Conservation (phyloP, 75 land plant genomes). For the Chamaecyparis obtusa region DNA sequence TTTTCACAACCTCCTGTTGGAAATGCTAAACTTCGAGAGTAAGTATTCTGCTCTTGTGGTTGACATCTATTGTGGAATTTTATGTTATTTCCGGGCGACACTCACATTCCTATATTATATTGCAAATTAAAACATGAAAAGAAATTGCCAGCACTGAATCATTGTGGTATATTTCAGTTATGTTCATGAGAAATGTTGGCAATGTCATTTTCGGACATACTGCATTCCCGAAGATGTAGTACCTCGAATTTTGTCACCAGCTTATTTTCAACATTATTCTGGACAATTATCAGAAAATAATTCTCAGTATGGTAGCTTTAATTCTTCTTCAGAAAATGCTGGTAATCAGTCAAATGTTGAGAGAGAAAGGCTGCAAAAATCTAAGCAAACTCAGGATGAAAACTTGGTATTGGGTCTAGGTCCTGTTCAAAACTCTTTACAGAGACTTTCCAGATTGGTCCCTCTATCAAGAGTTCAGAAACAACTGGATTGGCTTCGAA, state of each 20-base stretch:
- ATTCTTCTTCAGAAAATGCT: background rate
- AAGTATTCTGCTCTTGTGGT: conserved; percentile 13
- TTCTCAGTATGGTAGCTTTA: background rate
- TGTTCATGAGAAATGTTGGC: conserved; percentile 87
- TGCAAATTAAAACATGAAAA: background rate
- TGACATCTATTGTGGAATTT: background rate
- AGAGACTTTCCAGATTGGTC: conserved; percentile 83
- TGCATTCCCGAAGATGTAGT: conserved; percentile 98
- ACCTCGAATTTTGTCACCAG: conserved; percentile 94
- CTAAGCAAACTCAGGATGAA: conserved; percentile 42
- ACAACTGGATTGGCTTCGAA: conserved; percentile 43
- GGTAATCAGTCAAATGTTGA: conserved; percentile 12
- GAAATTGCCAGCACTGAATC: background rate
- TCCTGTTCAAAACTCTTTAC: conserved; percentile 76
- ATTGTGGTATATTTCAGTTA: conserved; percentile 46
- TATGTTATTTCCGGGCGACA: background rate
- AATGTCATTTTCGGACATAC: conserved; percentile 77
- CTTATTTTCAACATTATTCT: conserved; percentile 92
- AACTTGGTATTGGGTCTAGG: conserved; percentile 56
- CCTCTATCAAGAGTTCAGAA: conserved; percentile 65
- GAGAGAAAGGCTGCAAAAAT: conserved; percentile 16
- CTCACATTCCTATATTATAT: background rate
- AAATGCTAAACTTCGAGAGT: conserved; percentile 96
- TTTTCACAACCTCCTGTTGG: conserved; percentile 99
- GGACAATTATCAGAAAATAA: conserved; percentile 26